phyloP scores from a whole-genome alignment of 2,329 filamentous ascomycete genomes.

The Rasamsonia emersonii region DNA sequence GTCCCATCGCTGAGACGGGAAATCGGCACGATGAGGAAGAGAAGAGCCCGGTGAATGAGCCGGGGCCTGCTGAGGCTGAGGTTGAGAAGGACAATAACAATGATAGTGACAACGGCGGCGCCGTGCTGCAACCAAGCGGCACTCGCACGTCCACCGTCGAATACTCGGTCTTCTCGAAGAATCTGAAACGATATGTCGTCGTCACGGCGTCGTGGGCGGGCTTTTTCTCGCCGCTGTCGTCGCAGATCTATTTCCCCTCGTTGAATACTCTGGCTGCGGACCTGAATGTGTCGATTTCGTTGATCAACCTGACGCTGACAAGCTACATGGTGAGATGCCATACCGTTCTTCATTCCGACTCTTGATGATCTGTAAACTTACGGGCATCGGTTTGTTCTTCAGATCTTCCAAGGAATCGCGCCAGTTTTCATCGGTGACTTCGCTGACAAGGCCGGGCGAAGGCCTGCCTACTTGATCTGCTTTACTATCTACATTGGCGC shows the following conservation, averaged over 20 bases:
- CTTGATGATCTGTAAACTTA: constrained; percentile 18
- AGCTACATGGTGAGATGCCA: constrained; percentile 42
- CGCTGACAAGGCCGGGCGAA: constrained; percentile 42
- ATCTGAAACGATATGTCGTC: constrained; percentile 14
- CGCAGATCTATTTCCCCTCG: constrained; percentile 41
- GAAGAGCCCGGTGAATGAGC: too few relatives aligned
- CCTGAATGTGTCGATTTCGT: constrained; percentile 28
- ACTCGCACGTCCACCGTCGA: constrained; percentile 6
- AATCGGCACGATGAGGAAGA: too few relatives aligned
- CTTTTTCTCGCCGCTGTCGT: constrained; percentile 37
- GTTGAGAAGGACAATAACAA: too few relatives aligned
- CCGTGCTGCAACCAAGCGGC: too few relatives aligned
- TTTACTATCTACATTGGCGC: constrained; percentile 39
- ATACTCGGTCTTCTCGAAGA: constrained; percentile 14
- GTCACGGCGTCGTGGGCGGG: constrained; percentile 13
- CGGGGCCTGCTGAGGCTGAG: too few relatives aligned
- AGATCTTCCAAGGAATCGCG: constrained; percentile 47
- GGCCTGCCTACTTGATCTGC: constrained; percentile 44
- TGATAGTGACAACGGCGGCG: too few relatives aligned
- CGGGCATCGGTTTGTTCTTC: constrained; percentile 42
- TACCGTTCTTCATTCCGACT: constrained; percentile 30
- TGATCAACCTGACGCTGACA: constrained; percentile 39
- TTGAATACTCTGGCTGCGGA: constrained; percentile 34
- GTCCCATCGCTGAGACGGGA: too few relatives aligned
- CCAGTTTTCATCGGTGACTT: constrained; percentile 46